A percentile compares a stretch with the other conserved stretches of the same genome.
phyloP scores from a whole-genome alignment of 306 rosid genomes.

The Crotalaria pallida region DNA sequence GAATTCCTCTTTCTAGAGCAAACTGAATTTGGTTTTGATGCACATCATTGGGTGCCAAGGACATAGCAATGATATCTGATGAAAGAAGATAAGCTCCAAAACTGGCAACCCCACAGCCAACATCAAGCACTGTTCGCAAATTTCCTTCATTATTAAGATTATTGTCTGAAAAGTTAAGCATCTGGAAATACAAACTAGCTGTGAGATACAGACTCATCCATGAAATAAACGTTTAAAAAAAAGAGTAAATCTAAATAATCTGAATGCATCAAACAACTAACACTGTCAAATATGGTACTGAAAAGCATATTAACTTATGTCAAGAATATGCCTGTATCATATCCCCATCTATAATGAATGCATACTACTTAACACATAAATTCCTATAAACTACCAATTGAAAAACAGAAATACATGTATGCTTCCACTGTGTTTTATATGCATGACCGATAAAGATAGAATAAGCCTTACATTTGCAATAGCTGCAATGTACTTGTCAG shows the following conservation, averaged over 20 bases:
- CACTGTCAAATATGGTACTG: not conserved
- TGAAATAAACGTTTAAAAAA: not conserved
- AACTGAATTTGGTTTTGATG: conserved; percentile 43
- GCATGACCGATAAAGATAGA: not conserved
- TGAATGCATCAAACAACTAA: conserved; percentile 11
- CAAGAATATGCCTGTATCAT: not conserved
- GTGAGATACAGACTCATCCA: conserved; percentile 3
- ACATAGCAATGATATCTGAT: conserved; percentile 42
- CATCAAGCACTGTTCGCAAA: conserved; percentile 33
- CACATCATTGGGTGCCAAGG: conserved; percentile 43
- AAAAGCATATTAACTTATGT: not conserved
- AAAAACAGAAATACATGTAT: not conserved
- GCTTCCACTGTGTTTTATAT: not conserved
- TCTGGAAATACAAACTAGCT: conserved; percentile 16
- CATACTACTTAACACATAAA: not conserved
- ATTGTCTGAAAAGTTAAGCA: conserved; percentile 31
- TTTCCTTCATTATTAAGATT: conserved; percentile 38
- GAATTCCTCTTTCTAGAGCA: conserved; percentile 42
- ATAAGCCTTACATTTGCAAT: conserved; percentile 34
- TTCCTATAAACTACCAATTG: not conserved
- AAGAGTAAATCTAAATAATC: not conserved
- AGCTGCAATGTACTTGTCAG: conserved; percentile 38
- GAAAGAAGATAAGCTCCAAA: conserved; percentile 34
- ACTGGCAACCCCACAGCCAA: conserved; percentile 41
- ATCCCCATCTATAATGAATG: not conserved